Conservation (phyloP, 495 filamentous ascomycete genomes). For the Penicillium alfredii region DNA sequence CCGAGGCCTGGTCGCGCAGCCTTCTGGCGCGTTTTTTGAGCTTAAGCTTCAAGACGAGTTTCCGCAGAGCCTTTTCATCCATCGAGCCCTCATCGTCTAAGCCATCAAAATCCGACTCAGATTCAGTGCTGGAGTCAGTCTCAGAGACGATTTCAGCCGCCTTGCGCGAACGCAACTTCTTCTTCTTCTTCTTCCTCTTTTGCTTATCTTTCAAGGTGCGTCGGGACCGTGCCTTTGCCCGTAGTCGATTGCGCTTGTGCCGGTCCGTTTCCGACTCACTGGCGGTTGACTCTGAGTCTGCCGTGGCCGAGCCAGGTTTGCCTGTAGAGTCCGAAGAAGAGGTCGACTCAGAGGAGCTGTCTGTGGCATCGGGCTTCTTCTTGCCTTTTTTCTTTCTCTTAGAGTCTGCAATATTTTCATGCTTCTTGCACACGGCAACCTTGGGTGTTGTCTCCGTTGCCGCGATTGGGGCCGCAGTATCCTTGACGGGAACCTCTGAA, state of each 20-base stretch:
- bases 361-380: constrained; percentile 22
- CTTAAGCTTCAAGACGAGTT: constrained; percentile 46
- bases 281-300: constrained; percentile 23
- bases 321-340: constrained; percentile 15
- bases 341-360: constrained; percentile 21
- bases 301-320: constrained; percentile 22
- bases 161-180: constrained; percentile 30
- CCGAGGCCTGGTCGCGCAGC: constrained; percentile 22
- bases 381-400: constrained; percentile 31
- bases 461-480: constrained; percentile 19
- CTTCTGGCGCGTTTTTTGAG: constrained; percentile 37
- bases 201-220: constrained; percentile 33
- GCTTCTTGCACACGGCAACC: constrained; percentile 35
- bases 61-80: constrained; percentile 41
- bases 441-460: constrained; percentile 21
- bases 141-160: constrained; percentile 30
- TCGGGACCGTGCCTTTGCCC: constrained; percentile 44
- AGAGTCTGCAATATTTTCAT: constrained; percentile 14
- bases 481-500: constrained; percentile 20
- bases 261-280: constrained; percentile 34
- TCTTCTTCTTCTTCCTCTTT: constrained; percentile 37
- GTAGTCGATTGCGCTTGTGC: constrained; percentile 23
- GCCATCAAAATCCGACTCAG: constrained; percentile 26
- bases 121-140: constrained; percentile 27
- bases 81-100: constrained; percentile 22